Evolutionary conservation across 2,329 filamentous ascomycete species (phyloP).

Genomic region (Neurospora crassa): DNA sequence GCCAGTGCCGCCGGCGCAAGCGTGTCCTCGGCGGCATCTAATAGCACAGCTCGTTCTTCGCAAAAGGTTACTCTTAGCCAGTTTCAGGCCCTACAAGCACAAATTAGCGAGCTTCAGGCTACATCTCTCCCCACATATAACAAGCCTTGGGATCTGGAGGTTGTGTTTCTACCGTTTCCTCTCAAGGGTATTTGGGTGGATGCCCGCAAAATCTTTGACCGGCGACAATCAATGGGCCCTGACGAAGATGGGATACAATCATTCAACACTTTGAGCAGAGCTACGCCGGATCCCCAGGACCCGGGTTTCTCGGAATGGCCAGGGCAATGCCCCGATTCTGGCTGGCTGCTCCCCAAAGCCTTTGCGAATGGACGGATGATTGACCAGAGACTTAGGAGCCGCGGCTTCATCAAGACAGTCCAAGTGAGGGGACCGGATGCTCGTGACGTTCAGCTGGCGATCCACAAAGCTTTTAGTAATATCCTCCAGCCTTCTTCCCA

Average conservation of each 20-base stretch:
- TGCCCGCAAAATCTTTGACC: slow-evolving; percentile 35
- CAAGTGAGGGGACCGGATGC: slow-evolving; percentile 54
- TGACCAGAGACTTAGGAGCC: slow-evolving; percentile 63
- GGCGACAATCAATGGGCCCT: slow-evolving; percentile 22
- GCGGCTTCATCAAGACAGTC: slow-evolving; percentile 59
- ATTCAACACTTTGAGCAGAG: slow-evolving; percentile 36
- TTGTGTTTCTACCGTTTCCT: slow-evolving; percentile 65
- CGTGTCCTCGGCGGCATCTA: slow-evolving; percentile 37
- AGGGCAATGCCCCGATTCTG: slow-evolving; percentile 35
- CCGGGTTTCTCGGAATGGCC: slow-evolving; percentile 39
- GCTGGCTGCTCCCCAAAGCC: slow-evolving; percentile 60
- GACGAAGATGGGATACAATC: slow-evolving; percentile 45
- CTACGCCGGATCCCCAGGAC: slow-evolving; percentile 36
- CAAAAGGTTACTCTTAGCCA: slow-evolving; percentile 39
- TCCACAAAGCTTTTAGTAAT: slow-evolving; percentile 52
- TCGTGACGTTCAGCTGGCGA: slow-evolving; percentile 54
- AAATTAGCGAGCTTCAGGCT: slow-evolving; percentile 45
- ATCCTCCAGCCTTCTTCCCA: slow-evolving; percentile 37
- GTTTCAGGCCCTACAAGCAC: slow-evolving; percentile 39
- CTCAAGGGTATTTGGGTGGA: slow-evolving; percentile 47
- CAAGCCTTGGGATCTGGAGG: slow-evolving; percentile 65
- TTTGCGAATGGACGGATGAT: slow-evolving; percentile 53
- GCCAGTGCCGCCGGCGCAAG: slow-evolving; percentile 35
- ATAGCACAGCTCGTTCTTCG: slow-evolving; percentile 27
- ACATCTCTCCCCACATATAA: slow-evolving; percentile 49